Evolutionary conservation across 2,329 filamentous ascomycete genomes (phyloP), one percentile per base, ranked within the genome.

Genomic region (Fusarium acutatum): DNA sequence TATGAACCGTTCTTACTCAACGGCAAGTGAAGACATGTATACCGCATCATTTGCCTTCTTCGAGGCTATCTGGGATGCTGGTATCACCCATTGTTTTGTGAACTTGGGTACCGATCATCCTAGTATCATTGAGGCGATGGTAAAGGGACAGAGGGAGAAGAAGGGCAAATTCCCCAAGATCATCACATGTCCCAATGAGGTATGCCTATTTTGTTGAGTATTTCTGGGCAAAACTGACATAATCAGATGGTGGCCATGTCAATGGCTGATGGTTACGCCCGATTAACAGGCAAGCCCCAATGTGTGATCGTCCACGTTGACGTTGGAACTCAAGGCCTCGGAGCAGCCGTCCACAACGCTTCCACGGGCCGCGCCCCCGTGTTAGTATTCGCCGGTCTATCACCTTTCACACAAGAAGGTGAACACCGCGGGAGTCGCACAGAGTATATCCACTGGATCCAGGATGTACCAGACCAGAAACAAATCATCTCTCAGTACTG

Each of bases 381-480:
- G 8, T 82, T 96, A 50, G 90, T 96, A 63, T 95, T 96, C 76
- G 93, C 93, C 3, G 93, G 93, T 9, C 83, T 95, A 22, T 93
- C 91, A 17, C 94, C 93, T 0, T 94, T 91, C 79, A 95, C 93
- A 1, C 87, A 92, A 35, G 92, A 95, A 76, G 93, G 93, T 22
- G 93, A 96, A 81, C 89, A 93, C 83, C 88, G 91, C 2, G 93
- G 93, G 18, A 91, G 88, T n/a, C 86, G 93, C 60, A 95, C 93
- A 3, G 94, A 96, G 81, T 95, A 94, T 80, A 95, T 95, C 75
- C 93, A 96, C 80, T 96, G 93, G 93, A 92, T 95, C 37, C 93
- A 96, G 78, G 93, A 96, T 81, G 92, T 95, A 6, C 93, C 92
- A 0, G 93, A 96, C 77, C 94, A 96, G 81, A 94, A 92, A 80